Conservation (phyloP, 352 stramenopile species). For the Pythium sp. region DNA sequence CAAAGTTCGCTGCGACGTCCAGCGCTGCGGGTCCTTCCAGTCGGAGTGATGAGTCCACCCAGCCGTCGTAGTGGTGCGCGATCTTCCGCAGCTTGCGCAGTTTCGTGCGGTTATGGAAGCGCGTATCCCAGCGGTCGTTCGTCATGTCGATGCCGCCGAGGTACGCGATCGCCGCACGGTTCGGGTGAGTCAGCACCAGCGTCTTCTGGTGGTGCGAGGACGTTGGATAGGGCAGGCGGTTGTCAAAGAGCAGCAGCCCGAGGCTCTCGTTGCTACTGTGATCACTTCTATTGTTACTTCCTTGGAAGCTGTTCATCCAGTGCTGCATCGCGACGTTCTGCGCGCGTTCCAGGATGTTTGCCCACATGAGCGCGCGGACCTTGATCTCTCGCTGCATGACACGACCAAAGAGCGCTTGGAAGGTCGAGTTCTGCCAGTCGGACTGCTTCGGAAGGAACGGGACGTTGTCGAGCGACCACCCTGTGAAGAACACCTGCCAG, state of each 20-base stretch:
- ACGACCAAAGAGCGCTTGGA: conserved; percentile 11
- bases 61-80: conserved; percentile 20
- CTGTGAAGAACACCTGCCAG: conserved; percentile 12
- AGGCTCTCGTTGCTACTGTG: background rate
- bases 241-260: conserved; percentile 11
- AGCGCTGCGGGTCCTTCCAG: conserved; percentile 20
- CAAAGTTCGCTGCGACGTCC: conserved; percentile 32
- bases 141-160: conserved; percentile 34
- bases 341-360: conserved; percentile 6
- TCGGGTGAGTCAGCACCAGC: conserved; percentile 5
- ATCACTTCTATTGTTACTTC: background rate
- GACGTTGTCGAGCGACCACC: conserved; percentile 16
- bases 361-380: conserved; percentile 4
- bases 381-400: conserved; percentile 7
- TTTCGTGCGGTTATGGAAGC: conserved; percentile 27
- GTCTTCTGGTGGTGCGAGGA: conserved; percentile 11
- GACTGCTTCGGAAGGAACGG: conserved; percentile 5
- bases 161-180: conserved; percentile 18
- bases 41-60: conserved; percentile 27
- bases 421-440: conserved; percentile 14
- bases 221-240: background rate
- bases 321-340: conserved; percentile 10
- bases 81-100: conserved; percentile 10
- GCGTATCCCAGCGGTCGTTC: conserved; percentile 31
- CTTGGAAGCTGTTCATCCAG: conserved; percentile 12